phyloP scores from a whole-genome alignment of 257 asterid species.

The Thymus quinquecostatus region DNA sequence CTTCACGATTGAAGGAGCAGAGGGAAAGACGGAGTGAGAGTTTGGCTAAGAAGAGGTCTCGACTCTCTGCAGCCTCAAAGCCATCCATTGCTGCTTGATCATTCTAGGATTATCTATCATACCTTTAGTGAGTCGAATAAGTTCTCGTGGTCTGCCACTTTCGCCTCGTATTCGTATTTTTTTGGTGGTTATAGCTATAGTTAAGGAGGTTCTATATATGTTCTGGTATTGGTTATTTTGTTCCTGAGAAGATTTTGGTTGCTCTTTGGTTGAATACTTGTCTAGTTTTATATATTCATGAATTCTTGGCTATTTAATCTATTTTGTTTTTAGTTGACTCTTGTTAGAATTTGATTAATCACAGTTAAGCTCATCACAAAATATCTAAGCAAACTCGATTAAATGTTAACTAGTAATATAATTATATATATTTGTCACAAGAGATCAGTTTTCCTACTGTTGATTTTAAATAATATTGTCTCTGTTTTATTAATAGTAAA shows the following conservation, averaged over 20 bases:
- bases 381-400: too few relatives aligned
- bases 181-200: constrained; percentile 33
- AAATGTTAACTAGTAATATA: too few relatives aligned
- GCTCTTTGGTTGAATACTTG: constrained; percentile 6
- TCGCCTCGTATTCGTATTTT: not conserved
- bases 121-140: constrained; percentile 10
- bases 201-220: constrained; percentile 4
- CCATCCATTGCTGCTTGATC: constrained; percentile 36
- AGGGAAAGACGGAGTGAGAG: constrained; percentile 71
- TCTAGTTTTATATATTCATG: constrained; percentile 11
- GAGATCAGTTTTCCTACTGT: too few relatives aligned
- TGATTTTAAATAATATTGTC: too few relatives aligned
- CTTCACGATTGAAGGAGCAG: constrained; percentile 70
- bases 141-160: not conserved
- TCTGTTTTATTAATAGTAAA: too few relatives aligned
- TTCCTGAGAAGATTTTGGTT: constrained; percentile 18
- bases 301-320: not conserved
- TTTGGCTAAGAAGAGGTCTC: constrained; percentile 55
- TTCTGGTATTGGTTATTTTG: not conserved
- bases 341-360: too few relatives aligned
- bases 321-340: too few relatives aligned
- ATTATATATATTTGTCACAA: too few relatives aligned
- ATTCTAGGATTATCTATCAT: not conserved
- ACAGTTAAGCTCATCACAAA: too few relatives aligned
- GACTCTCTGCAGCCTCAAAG: constrained; percentile 44